Evolutionary conservation across 768 basidiomycete species (phyloP), one percentile per base, ranked within the genome.

Genomic region (Panaeolus cyanescens): DNA sequence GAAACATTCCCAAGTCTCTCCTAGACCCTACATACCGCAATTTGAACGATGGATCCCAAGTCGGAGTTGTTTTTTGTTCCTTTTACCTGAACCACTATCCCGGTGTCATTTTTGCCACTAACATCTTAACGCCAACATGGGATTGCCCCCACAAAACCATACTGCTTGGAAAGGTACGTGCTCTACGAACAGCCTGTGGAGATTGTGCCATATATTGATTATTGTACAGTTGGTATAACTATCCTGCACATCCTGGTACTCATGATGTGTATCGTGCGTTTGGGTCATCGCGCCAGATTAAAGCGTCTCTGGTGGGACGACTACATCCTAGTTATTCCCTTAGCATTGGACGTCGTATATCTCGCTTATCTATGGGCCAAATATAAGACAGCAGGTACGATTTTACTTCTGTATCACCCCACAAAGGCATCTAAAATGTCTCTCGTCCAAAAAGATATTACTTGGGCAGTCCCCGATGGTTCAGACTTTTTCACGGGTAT

Each of bases 291-390:
- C 6, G 67, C 45, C 45, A 59, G 60, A 10, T 55, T 32, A 15
- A 57, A 59, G 15, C 54, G 58, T 25, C 58, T 67, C 25, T 71
- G 70, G 65, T 71, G 69, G 69, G 71, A 73, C 31, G 72, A 73
- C 45, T 63, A 65, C 6, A 55, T 67, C 42, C 64, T 64, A 0
- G 53, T 64, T 19, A 13, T 68, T 15, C 58, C 69, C 7, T 40
- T 71, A 7, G 4, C 63, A 17, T 19, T 62, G 15, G 67, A 67
- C 36, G 31, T 65, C n/a, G 31, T 58, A 17, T 67, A 64, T 54
- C 37, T 65, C 20, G 22, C 58, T 6, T 33, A 60, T 10, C 53
- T 64, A 19, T 72, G 67, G 64, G 22, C 70, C 1, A 30, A 61
- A 34, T 39, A 59, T 54, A 32, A 55, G 28, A 30, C 45, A 12